These are phyloP conservation scores for Bipolaris victoriae DNA, from an alignment of 2,329 filamentous ascomycete genomes.

Conservation along the genomic window DNA sequence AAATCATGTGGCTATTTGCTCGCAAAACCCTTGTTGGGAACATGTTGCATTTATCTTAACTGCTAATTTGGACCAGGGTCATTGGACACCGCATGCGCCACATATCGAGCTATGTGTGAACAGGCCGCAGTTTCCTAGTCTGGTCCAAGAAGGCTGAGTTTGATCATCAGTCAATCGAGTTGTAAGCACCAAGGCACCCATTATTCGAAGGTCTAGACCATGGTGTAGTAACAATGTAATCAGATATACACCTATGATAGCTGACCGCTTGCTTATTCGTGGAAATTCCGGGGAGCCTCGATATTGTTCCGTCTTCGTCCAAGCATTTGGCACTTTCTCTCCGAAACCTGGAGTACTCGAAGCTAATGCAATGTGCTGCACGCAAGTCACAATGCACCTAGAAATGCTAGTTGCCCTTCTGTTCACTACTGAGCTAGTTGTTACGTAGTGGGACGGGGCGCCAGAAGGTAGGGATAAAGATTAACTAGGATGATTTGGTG, in stretches of 20 bases:
- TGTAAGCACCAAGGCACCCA: too few species aligned
- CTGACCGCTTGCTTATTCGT: slow-evolving; percentile 7
- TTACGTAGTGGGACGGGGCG: neutral
- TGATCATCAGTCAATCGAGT: neutral
- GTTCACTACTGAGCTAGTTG: slow-evolving; percentile 5
- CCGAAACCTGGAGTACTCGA: slow-evolving; percentile 6
- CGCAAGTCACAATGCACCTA: slow-evolving; percentile 2
- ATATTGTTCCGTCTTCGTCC: slow-evolving; percentile 6
- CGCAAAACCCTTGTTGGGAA: neutral
- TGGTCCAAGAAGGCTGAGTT: neutral
- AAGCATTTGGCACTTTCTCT: slow-evolving; percentile 1
- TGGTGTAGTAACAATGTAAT: neutral
- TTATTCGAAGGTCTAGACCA: neutral
- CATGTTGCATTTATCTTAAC: neutral
- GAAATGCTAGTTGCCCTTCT: neutral
- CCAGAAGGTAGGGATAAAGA: neutral
- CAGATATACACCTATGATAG: neutral
- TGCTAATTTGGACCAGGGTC: neutral
- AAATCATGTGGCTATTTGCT: neutral
- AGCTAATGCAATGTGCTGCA: slow-evolving; percentile 5
- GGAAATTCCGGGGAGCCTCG: neutral
- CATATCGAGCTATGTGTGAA: neutral
- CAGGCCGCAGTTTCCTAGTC: neutral
- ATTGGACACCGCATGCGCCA: neutral
- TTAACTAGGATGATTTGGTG: neutral